Evolutionary conservation across 805 yeast species (phyloP).

Genomic region (Brettanomyces naardenensis): DNA sequence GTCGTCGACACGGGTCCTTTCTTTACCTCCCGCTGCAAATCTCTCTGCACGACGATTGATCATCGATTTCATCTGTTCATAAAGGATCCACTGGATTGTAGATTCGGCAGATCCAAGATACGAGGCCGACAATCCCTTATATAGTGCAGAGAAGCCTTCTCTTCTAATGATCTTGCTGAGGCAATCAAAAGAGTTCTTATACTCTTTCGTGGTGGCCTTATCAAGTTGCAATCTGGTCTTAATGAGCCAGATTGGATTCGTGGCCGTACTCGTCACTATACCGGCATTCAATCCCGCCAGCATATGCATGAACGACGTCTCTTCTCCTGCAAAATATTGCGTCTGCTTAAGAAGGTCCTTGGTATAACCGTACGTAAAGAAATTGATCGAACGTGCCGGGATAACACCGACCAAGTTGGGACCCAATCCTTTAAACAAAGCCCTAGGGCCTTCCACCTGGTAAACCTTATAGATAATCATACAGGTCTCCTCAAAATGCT

Average conservation of each 20-base stretch:
- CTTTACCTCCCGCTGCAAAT: conserved; percentile 27
- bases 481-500: conserved; percentile 80
- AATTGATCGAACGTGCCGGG: conserved; percentile 95
- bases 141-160: conserved; percentile 78
- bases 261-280: conserved; percentile 86
- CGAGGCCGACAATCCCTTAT: conserved; percentile 89
- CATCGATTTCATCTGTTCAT: conserved; percentile 83
- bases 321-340: conserved; percentile 64
- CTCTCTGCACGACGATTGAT: conserved; percentile 45
- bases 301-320: conserved; percentile 79
- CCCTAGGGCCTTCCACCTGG: conserved; percentile 69
- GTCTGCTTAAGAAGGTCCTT: conserved; percentile 60
- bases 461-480: conserved; percentile 64
- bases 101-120: conserved; percentile 91
- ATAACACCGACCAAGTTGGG: conserved; percentile 96
- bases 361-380: conserved; percentile 92
- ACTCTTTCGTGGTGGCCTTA: conserved; percentile 52
- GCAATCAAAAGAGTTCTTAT: conserved; percentile 84
- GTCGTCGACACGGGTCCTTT: conserved; percentile 46
- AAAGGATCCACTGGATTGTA: conserved; percentile 91
- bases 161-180: conserved; percentile 53
- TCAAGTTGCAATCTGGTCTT: conserved; percentile 93
- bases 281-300: conserved; percentile 89
- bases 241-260: conserved; percentile 96
- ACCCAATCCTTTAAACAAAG: conserved; percentile 90